Percentiles rank a stretch among this genome's conserved stretches.
Conservation (phyloP, 1,284 basidiomycete species). For the Cutaneotrichosporon dermatis region DNA sequence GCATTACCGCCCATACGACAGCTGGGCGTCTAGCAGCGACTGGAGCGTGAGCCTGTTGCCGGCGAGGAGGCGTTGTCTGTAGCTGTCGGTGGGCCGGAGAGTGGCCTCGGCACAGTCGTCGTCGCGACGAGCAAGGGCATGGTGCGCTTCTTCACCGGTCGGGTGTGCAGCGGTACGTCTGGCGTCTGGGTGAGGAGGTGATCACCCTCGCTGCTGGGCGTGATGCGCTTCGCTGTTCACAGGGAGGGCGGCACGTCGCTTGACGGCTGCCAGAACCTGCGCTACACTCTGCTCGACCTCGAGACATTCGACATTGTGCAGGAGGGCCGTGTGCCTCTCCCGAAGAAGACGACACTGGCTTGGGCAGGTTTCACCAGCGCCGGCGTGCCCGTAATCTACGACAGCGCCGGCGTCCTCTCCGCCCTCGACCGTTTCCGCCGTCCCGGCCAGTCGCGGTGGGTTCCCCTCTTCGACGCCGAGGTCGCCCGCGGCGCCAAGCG, state of each 20-base stretch:
- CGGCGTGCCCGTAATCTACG: conserved; percentile 84
- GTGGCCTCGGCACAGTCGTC: conserved; percentile 58
- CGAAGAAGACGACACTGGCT: conserved; percentile 67
- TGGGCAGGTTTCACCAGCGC: conserved; percentile 93
- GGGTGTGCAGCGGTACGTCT: conserved; percentile 81
- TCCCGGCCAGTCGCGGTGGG: conserved; percentile 87
- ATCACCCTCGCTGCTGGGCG: conserved; percentile 81
- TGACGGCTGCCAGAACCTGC: conserved; percentile 87
- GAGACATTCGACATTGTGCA: conserved; percentile 84
- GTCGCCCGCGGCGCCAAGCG: conserved; percentile 59
- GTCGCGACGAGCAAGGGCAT: conserved; percentile 82
- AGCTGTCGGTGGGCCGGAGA: conserved; percentile 64
- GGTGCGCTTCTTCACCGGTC: conserved; percentile 84
- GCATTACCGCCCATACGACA: conserved; percentile 76
- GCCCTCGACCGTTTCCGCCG: conserved; percentile 80
- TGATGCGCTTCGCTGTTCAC: conserved; percentile 84
- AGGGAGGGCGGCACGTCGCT: conserved; percentile 81
- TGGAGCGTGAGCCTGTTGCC: conserved; percentile 75
- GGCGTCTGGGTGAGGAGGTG: conserved; percentile 81
- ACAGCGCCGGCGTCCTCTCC: conserved; percentile 77
- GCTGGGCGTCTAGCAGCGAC: conserved; percentile 67
- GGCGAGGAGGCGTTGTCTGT: conserved; percentile 68
- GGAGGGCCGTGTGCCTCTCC: conserved; percentile 75
- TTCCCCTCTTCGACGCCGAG: conserved; percentile 74
- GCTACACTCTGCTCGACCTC: conserved; percentile 78